These are phyloP conservation scores for Trametes hirsuta DNA, from an alignment of 1,284 basidiomycete species.

Conservation along the genomic window DNA sequence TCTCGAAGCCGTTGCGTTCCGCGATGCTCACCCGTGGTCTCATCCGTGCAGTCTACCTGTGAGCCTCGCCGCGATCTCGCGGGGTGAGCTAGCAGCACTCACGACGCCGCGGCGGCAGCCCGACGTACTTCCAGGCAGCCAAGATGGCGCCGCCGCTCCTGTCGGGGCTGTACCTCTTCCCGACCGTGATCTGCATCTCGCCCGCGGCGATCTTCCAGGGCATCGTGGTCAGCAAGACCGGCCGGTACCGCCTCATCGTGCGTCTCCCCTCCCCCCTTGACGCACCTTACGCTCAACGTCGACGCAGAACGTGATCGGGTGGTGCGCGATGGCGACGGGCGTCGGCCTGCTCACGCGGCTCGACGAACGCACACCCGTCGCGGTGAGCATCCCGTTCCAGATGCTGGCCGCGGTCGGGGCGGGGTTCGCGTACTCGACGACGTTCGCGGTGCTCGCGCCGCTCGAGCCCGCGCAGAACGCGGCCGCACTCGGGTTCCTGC, in stretches of 20 bases:
- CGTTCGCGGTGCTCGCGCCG: constrained; percentile 25
- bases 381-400: constrained; percentile 27
- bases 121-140: constrained; percentile 15
- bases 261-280: background rate
- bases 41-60: constrained; percentile 15
- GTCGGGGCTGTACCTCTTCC: constrained; percentile 8
- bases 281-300: too few relatives aligned
- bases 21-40: constrained; percentile 4
- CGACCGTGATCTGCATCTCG: constrained; percentile 6
- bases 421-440: constrained; percentile 28
- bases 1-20: background rate
- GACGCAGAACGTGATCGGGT: constrained; percentile 28
- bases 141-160: constrained; percentile 2
- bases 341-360: constrained; percentile 29
- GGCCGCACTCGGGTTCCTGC: constrained; percentile 18
- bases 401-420: constrained; percentile 33
- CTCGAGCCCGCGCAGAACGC: constrained; percentile 22
- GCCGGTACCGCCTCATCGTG: constrained; percentile 18
- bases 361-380: constrained; percentile 16
- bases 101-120: constrained; percentile 11
- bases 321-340: constrained; percentile 28
- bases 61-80: background rate
- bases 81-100: background rate
- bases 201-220: constrained; percentile 14
- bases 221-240: constrained; percentile 18